Percentiles rank a stretch among this genome's conserved stretches.
Conservation (phyloP, 306 rosid genomes). For the Urtica urens region DNA sequence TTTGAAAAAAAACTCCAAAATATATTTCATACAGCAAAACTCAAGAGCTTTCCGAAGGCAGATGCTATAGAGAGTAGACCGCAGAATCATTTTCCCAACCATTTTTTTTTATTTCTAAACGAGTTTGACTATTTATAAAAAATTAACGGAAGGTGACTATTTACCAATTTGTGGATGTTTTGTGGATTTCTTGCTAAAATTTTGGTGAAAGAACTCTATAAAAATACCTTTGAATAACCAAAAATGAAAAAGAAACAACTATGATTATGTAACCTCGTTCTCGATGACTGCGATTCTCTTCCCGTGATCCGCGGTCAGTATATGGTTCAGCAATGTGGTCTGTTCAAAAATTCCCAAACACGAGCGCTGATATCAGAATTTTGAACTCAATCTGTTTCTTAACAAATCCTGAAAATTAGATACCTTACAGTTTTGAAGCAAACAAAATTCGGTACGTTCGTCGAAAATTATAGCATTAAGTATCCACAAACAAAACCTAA, state of each 20-base stretch:
- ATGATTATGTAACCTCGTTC: slow-evolving; percentile 44
- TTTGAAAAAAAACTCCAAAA: too few relatives aligned
- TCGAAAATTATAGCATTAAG: not conserved
- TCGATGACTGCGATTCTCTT: slow-evolving; percentile 89
- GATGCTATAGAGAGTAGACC: too few relatives aligned
- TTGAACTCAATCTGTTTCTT: too few relatives aligned
- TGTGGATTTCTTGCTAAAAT: not conserved
- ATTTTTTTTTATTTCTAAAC: too few relatives aligned
- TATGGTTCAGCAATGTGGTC: slow-evolving; percentile 90
- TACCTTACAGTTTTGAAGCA: not conserved
- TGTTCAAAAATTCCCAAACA: slow-evolving; percentile 11
- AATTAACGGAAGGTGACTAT: too few relatives aligned
- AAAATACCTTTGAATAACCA: not conserved
- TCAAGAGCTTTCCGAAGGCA: too few relatives aligned
- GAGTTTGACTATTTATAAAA: too few relatives aligned
- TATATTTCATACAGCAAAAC: too few relatives aligned
- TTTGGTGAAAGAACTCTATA: not conserved
- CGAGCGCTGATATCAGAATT: not conserved
- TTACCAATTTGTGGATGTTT: too few relatives aligned
- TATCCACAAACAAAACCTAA: not conserved
- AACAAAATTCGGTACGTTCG: too few relatives aligned
- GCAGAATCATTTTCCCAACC: too few relatives aligned
- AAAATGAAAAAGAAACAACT: not conserved
- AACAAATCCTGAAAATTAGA: not conserved
- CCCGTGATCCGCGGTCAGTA: slow-evolving; percentile 85